Base-by-base conservation (phyloP, 768 basidiomycete species). In the Leccinum rimulosum region DNA sequence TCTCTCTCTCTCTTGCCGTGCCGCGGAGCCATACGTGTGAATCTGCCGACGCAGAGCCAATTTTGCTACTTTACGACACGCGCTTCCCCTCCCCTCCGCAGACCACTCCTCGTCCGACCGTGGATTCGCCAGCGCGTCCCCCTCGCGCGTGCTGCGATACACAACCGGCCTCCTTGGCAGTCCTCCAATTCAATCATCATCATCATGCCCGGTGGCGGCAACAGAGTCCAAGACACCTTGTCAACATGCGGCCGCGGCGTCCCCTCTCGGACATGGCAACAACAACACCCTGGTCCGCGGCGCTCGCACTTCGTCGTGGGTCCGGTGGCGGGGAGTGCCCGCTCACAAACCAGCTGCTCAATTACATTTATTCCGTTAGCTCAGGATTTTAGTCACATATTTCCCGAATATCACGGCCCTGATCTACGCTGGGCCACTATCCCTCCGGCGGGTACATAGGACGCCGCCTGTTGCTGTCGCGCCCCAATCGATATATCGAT, bases 231-330 rank as follows among this genome's bases (percentile, higher is more conserved):
- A 28, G 30, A 49, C 59, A 9, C 40, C 64, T 38, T 35, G 36
- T 48, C 52, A 52, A 59, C 65, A 66, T 64, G 65, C 54, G 59
- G 50, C 63, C 63, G 63, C 66, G 58, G 65, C 25, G 27, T 64
- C 43, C 15, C 50, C 55, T 47, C 57, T 57, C 25, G 25, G 43
- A 51, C 53, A 50, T 51, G 30, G 45, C 54, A 60, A 50, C 66
- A 33, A 14, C 9, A 33, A 14, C 9, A 35, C 25, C 5, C 54
- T 54, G 15, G 52, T 56, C 66, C 67, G 66, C 64, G 64, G 67
- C 36, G 28, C 65, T 30, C 54, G 40, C 17, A 49, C 27, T 48
- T 51, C 59, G 22, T 31, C 61, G 43, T 47, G 14, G 2, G 22
- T 4, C 15, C 25, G 9, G 36, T 22, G 33, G 43, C 35, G n/a